Base-by-base conservation (phyloP, 768 basidiomycete species). In the Agrocybe praecox region DNA sequence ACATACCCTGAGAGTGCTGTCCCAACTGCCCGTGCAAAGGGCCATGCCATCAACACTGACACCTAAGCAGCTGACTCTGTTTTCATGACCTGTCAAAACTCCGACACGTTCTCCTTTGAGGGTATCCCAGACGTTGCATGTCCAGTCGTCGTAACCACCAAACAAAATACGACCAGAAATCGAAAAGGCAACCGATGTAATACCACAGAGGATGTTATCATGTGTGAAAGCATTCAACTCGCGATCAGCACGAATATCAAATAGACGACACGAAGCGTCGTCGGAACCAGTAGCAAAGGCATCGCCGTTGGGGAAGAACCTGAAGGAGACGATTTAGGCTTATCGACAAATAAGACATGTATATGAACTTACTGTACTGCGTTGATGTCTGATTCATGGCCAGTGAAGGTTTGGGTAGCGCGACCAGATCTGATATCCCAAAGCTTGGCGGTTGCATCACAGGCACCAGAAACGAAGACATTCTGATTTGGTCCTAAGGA, bases 111-210 rank as follows among this genome's bases (percentile, higher is more conserved):
- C 96, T 53, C 97, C 97, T 74, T 96, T 97, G 67, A 99, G 81
- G 24, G 96, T 98, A 71, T 99, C 96, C 96, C 96, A 99, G 50
- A 98, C 96, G 70, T 99, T 99, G 80, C 94, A 96, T 63, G 97
- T 98, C 92, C 97, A 98, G 70, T 99, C 96, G 73, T 99, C 96
- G 71, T 99, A 99, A 42, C 96, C 96, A 62, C 97, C 96, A 64
- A 99, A 99, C 36, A 99, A 81, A 65, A 99, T 93, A 57, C 96
- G 91, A 34, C 96, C 96, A 23, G 96, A 98, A 64, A 94, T 92
- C 4, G 96, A 98, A 80, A 99, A 99, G 14, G 95, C 96, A 63
- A 99, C 97, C 4, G 96, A 98, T 14, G 96, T 99, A 74, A 99
- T 97, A 61, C 97, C 96, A 67, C 96, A 98, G 15, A 98, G 84